phyloP scores from a whole-genome alignment of 2,329 filamentous ascomycete genomes.

The Cordyceps pruinosa region DNA sequence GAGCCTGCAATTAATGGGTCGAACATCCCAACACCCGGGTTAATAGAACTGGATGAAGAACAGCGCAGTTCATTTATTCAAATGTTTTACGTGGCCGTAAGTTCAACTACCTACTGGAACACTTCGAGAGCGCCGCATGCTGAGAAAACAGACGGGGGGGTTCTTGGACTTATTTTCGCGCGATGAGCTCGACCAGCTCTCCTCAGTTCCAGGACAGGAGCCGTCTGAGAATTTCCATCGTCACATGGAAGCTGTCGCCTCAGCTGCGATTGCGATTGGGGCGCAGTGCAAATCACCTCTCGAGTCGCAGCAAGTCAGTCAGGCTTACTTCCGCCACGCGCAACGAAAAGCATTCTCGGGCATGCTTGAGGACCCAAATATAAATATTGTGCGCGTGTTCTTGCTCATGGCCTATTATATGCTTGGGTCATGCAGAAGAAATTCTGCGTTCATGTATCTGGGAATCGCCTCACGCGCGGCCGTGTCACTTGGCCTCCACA shows the following conservation, averaged over 20 bases:
- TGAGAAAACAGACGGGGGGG: constrained; percentile 5
- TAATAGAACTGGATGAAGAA: constrained; percentile 1
- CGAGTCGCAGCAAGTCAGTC: constrained; percentile 24
- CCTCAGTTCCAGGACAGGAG: constrained; percentile 7
- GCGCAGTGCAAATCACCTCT: constrained; percentile 35
- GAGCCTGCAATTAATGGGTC: constrained; percentile 19
- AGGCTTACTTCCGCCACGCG: constrained; percentile 39
- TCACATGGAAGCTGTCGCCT: constrained; percentile 15
- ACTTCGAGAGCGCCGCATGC: not conserved
- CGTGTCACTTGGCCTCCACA: constrained; percentile 49
- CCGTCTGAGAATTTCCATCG: not conserved
- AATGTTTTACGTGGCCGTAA: not conserved
- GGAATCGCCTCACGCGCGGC: constrained; percentile 53
- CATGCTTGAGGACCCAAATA: constrained; percentile 46
- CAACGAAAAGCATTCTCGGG: constrained; percentile 41
- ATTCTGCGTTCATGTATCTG: constrained; percentile 57
- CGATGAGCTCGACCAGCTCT: not conserved
- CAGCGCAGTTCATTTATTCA: not conserved
- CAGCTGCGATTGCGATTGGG: constrained; percentile 46
- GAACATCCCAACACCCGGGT: not conserved
- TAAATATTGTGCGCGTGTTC: constrained; percentile 45
- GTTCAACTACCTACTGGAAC: not conserved
- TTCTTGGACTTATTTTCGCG: constrained; percentile 11
- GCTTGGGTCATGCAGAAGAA: constrained; percentile 50
- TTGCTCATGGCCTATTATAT: constrained; percentile 53